These are phyloP conservation scores for Rhizophagus clarus DNA, from an alignment of 192 early-diverging fungal genomes.

Conservation along the genomic window DNA sequence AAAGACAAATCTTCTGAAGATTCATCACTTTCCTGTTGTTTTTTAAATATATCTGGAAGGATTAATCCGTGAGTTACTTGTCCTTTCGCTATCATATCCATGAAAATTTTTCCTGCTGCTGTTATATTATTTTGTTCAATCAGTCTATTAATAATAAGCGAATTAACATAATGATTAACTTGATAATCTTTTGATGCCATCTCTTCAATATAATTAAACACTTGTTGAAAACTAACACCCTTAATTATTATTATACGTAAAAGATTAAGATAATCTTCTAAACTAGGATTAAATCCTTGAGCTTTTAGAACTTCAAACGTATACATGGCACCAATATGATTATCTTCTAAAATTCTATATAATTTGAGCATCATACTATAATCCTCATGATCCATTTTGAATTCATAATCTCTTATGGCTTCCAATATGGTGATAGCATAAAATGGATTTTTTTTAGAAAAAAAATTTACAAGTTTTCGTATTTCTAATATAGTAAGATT, in stretches of 20 bases:
- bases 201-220: background rate
- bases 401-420: slow-evolving; percentile 1
- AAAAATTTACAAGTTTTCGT: background rate
- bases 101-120: background rate
- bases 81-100: background rate
- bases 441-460: background rate
- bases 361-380: background rate
- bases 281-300: background rate
- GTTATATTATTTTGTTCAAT: background rate
- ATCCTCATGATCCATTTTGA: background rate
- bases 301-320: background rate
- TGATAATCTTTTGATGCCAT: background rate
- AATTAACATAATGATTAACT: background rate
- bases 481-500: background rate
- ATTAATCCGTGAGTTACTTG: background rate
- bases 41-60: background rate
- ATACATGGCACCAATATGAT: background rate
- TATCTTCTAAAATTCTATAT: slow-evolving; percentile 1
- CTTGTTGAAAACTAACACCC: background rate
- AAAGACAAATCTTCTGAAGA: background rate
- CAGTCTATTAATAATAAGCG: background rate
- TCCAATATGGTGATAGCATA: background rate
- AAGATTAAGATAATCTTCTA: slow-evolving; percentile 3
- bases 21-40: background rate
- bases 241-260: background rate